Percentiles rank a stretch among this genome's conserved stretches.
Conservation (phyloP, 2,329 filamentous ascomycete species). For the Calonectria pseudoreteaudii region DNA sequence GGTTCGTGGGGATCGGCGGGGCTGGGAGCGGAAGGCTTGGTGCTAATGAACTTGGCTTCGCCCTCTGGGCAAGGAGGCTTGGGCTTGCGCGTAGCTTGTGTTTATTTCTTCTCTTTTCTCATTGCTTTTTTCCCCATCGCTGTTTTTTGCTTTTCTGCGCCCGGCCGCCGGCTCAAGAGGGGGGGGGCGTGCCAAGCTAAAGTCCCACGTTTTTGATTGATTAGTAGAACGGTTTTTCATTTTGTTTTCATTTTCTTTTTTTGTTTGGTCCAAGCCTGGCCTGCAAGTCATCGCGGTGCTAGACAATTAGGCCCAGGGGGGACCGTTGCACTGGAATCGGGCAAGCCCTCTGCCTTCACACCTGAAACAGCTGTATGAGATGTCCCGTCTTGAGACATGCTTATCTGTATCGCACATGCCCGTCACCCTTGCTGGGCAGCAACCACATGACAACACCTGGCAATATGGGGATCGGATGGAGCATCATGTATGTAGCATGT, state of each 20-base stretch:
- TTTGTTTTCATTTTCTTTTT: background rate
- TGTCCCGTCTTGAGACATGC: background rate
- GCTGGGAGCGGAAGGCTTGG: background rate
- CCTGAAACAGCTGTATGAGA: background rate
- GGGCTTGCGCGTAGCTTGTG: background rate
- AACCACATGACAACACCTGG: background rate
- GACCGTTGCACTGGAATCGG: background rate
- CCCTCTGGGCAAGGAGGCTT: background rate
- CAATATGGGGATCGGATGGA: background rate
- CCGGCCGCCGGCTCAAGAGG: background rate
- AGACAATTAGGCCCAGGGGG: background rate
- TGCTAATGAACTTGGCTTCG: background rate
- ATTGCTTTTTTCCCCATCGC: background rate
- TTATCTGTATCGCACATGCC: background rate
- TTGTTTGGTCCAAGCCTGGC: background rate
- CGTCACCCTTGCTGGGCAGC: background rate
- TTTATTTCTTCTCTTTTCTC: background rate
- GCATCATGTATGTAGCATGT: background rate
- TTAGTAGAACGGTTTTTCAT: background rate
- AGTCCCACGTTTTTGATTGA: background rate
- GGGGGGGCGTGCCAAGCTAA: background rate
- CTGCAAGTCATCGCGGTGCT: background rate
- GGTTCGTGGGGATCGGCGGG: constrained; percentile 1
- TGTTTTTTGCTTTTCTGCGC: background rate
- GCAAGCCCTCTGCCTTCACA: background rate